Percentiles rank a stretch among this genome's conserved stretches.
Evolutionary conservation across 1,284 basidiomycete genomes (phyloP).

Genomic region (Ganoderma sinense): DNA sequence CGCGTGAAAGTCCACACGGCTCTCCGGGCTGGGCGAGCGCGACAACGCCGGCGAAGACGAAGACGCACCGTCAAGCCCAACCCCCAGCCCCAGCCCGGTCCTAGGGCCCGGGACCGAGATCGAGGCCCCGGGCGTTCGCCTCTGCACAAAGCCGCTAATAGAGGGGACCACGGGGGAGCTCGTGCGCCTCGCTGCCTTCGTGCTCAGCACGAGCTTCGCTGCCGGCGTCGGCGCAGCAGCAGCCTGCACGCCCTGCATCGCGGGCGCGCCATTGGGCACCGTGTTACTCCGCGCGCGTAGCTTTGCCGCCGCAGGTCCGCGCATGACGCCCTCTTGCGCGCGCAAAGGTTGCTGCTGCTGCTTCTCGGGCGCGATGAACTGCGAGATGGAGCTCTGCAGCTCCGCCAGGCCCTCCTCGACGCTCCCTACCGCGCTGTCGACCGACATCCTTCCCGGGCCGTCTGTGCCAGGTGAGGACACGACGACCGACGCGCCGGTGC

Average conservation of each 20-base stretch:
- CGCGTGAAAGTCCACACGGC: conserved; percentile 21
- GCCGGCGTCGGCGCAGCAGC: too few relatives aligned
- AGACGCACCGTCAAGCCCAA: conserved; percentile 1
- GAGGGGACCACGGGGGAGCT: conserved; percentile 39
- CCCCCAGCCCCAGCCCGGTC: conserved; percentile 14
- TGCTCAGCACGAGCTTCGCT: not conserved
- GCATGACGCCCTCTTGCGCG: not conserved
- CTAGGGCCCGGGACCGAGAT: not conserved
- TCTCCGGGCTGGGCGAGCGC: conserved; percentile 13
- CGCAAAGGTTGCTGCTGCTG: not conserved
- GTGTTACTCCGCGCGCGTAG: conserved; percentile 32
- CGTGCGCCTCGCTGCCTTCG: conserved; percentile 34
- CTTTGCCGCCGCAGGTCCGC: not conserved
- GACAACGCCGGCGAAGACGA: conserved; percentile 10
- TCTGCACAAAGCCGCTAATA: not conserved
- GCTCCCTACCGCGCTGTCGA: conserved; percentile 35
- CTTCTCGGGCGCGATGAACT: conserved; percentile 36
- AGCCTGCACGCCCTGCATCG: not conserved
- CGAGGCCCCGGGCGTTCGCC: not conserved
- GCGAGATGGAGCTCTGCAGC: conserved; percentile 38
- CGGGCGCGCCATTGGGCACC: conserved; percentile 29
- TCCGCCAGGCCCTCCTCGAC: conserved; percentile 42
- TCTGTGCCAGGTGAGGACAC: not conserved
- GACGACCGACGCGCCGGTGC: not conserved
- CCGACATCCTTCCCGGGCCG: conserved; percentile 16